These are phyloP conservation scores for Nidula niveotomentosa DNA, from an alignment of 1,284 basidiomycete genomes.

Conservation along the genomic window DNA sequence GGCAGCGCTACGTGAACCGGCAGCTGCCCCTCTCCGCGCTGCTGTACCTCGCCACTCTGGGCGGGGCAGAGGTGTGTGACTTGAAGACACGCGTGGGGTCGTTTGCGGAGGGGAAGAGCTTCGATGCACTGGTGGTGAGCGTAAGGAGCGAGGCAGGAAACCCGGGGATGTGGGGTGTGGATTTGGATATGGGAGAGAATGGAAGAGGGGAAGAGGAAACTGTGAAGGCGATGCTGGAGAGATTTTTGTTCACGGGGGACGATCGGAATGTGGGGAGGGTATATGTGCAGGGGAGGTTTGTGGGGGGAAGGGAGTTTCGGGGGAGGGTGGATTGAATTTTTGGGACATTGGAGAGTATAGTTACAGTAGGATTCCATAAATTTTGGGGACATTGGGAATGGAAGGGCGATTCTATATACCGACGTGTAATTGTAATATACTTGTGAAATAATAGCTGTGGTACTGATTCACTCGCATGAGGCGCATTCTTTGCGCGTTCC, in stretches of 20 bases:
- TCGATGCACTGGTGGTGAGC: constrained; percentile 84
- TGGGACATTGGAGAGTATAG: too few species aligned
- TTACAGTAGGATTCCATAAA: too few species aligned
- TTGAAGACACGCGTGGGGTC: constrained; percentile 76
- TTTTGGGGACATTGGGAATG: too few species aligned
- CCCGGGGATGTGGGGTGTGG: constrained; percentile 58
- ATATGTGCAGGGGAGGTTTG: constrained; percentile 79
- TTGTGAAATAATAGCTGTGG: too few species aligned
- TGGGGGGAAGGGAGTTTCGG: constrained; percentile 57
- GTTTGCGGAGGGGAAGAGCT: constrained; percentile 81
- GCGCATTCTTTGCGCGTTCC: too few species aligned
- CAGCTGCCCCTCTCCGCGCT: constrained; percentile 78
- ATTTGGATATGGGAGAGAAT: constrained; percentile 3
- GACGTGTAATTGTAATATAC: too few species aligned
- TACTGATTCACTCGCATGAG: too few species aligned
- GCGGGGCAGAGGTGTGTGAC: constrained; percentile 86
- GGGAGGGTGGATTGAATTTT: background rate
- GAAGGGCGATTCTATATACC: too few species aligned
- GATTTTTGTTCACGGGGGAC: constrained; percentile 84
- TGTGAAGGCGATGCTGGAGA: constrained; percentile 58
- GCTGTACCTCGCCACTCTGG: constrained; percentile 89
- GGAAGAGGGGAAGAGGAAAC: constrained; percentile 12
- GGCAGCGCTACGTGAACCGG: constrained; percentile 48
- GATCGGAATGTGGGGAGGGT: constrained; percentile 86
- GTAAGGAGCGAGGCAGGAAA: constrained; percentile 51